Percentiles rank a stretch among this genome's conserved stretches.
phyloP scores from a whole-genome alignment of 805 yeast genomes.

The Wickerhamomyces queroliae region DNA sequence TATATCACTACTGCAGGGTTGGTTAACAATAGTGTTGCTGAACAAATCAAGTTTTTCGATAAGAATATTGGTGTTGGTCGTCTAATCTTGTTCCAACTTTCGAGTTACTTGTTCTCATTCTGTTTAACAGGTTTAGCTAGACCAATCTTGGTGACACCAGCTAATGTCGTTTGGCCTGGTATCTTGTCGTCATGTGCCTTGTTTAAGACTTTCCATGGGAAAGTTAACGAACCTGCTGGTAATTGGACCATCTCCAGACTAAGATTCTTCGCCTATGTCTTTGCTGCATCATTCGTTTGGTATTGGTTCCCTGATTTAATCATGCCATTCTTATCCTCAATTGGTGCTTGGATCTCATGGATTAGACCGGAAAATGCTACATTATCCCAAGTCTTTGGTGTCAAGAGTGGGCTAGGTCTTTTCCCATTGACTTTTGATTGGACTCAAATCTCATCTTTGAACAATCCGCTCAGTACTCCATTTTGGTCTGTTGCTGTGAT shows the following conservation, averaged over 20 bases:
- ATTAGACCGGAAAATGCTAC: conserved; percentile 42
- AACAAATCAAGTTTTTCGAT: conserved; percentile 43
- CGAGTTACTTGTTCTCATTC: conserved; percentile 62
- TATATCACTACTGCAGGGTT: conserved; percentile 46
- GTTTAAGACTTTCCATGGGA: conserved; percentile 40
- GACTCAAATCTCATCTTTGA: conserved; percentile 52
- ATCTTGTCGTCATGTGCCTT: conserved; percentile 56
- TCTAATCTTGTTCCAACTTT: conserved; percentile 41
- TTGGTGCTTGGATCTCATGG: conserved; percentile 51
- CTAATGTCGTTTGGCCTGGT: conserved; percentile 69
- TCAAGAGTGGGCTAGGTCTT: conserved; percentile 54
- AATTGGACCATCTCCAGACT: conserved; percentile 53
- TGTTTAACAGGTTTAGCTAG: conserved; percentile 61
- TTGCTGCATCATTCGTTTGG: conserved; percentile 43
- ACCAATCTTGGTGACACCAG: conserved; percentile 54
- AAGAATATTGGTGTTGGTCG: conserved; percentile 42
- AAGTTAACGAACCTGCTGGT: conserved; percentile 31
- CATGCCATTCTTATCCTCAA: conserved; percentile 43
- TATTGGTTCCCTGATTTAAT: conserved; percentile 61
- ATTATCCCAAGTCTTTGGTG: conserved; percentile 64
- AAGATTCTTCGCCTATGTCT: conserved; percentile 39
- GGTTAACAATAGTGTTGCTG: conserved; percentile 50
- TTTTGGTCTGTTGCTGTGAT: too few relatives aligned
- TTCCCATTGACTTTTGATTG: conserved; percentile 67
- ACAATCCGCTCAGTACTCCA: conserved; percentile 64